Base-by-base conservation (phyloP, 192 early-diverging fungal species). In the Mortierella antarctica region DNA sequence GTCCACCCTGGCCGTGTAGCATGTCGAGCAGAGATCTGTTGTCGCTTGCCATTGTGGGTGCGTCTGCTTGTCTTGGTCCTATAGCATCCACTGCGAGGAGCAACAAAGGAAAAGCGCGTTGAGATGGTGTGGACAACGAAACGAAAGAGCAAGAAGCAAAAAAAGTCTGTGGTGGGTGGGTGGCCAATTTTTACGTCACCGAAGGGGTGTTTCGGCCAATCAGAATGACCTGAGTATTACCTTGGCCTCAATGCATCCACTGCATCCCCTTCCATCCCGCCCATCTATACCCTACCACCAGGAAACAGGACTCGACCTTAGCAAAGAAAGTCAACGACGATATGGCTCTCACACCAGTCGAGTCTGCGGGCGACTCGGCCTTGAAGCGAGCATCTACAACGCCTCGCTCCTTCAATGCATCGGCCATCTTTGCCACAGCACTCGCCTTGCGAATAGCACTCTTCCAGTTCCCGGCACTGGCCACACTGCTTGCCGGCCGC, bases 401-500 rank as follows among this genome's bases (percentile, higher is more conserved):
- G 57, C 57, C 11, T 41, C 57, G 7, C 39, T 31, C 39, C 8
- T 10, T 10, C 10, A 40, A 9, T 9, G 10, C 51, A 21, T 39
- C 51, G 13, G 15, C 61, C 8, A 55, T 84, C 54, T 82, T 84
- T 54, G 65, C 59, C 39, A 40, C 60, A 6, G 85, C 88, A 18
- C 69, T 88, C 47, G 63, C 67, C 20, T 46, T 85, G 20, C 82
- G 89, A 10, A 65, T 90, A 11, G 68, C 79, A 1, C 70, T 88
- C 15, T 89, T 83, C 62, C 86, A 75, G 51, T 66, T 82, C 17
- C 88, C 85, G 70, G 77, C 55, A 53, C 82, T 92, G 0, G 62
- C 87, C 14, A 61, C 67, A 17, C 76, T 82, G 8, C 83, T 95
- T 23, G 70, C 80, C 0, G 74, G 83, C 11, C 88, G 88, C 31